phyloP scores from a whole-genome alignment of 2,329 filamentous ascomycete species.

The Penicillium sp. region DNA sequence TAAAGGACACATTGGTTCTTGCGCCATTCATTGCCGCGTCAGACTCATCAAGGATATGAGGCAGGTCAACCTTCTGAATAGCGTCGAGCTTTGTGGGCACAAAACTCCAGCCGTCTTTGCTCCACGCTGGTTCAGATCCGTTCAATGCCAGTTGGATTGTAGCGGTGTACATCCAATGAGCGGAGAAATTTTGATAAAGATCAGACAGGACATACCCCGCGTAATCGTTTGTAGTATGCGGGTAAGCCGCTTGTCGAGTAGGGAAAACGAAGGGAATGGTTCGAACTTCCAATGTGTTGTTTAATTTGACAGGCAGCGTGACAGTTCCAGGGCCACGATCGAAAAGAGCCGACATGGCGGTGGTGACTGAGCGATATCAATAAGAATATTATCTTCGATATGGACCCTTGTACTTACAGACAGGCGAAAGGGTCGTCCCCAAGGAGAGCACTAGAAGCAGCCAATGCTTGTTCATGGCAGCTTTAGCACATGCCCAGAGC shows the following conservation, averaged over 20 bases:
- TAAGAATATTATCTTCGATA: neutral
- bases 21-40: too few relatives aligned
- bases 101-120: slow-evolving; percentile 18
- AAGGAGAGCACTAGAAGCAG: slow-evolving; percentile 9
- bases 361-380: slow-evolving; percentile 8
- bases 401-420: slow-evolving; percentile 10
- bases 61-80: slow-evolving; percentile 1
- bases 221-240: slow-evolving; percentile 4
- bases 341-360: slow-evolving; percentile 15
- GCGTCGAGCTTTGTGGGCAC: too few relatives aligned
- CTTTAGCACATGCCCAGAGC: slow-evolving; percentile 13
- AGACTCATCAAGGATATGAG: too few relatives aligned
- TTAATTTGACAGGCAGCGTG: slow-evolving; percentile 3
- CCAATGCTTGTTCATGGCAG: slow-evolving; percentile 14
- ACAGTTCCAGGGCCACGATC: slow-evolving; percentile 10
- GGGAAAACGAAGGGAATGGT: slow-evolving; percentile 10
- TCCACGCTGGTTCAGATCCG: slow-evolving; percentile 16
- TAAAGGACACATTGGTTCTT: slow-evolving; percentile 11
- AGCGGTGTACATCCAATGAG: slow-evolving; percentile 17
- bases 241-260: slow-evolving; percentile 3
- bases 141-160: slow-evolving; percentile 14
- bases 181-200: slow-evolving; percentile 11
- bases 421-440: slow-evolving; percentile 8
- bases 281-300: slow-evolving; percentile 10
- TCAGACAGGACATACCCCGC: slow-evolving; percentile 2